A percentile compares a stretch with the other conserved stretches of the same genome.
Conservation (phyloP, 2,329 filamentous ascomycete genomes). For the Penicillium sp. region DNA sequence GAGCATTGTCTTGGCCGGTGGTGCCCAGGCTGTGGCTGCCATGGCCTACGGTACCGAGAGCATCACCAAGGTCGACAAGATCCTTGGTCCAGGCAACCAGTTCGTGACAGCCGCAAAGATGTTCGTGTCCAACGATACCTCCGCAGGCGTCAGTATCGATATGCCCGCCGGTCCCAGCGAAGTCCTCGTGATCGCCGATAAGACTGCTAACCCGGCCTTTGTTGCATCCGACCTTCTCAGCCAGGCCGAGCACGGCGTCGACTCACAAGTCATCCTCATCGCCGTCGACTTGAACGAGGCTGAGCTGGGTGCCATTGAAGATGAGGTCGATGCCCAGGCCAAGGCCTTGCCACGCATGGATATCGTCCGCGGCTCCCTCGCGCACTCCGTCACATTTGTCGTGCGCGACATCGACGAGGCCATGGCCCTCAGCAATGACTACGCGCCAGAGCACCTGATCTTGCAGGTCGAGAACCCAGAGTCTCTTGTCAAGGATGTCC, state of each 20-base stretch:
- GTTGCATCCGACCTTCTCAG: slow-evolving; percentile 92
- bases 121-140: slow-evolving; percentile 96
- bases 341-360: slow-evolving; percentile 83
- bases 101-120: slow-evolving; percentile 99
- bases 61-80: slow-evolving; percentile 96
- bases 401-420: slow-evolving; percentile 70
- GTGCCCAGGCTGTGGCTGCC: slow-evolving; percentile 91
- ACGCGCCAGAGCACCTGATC: slow-evolving; percentile 95
- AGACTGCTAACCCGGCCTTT: slow-evolving; percentile 83
- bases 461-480: slow-evolving; percentile 79
- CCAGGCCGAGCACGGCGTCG: slow-evolving; percentile 94
- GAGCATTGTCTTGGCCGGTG: slow-evolving; percentile 91
- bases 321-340: slow-evolving; percentile 85
- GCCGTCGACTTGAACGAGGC: slow-evolving; percentile 73
- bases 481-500: slow-evolving; percentile 70
- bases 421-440: slow-evolving; percentile 82
- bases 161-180: slow-evolving; percentile 98
- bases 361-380: slow-evolving; percentile 86
- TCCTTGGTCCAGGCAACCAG: slow-evolving; percentile 94
- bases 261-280: slow-evolving; percentile 91
- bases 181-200: slow-evolving; percentile 92
- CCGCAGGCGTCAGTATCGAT: slow-evolving; percentile 90
- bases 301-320: slow-evolving; percentile 78
- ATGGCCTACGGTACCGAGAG: slow-evolving; percentile 97
- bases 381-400: slow-evolving; percentile 83